These are phyloP conservation scores for Boletus sensibilis DNA, from an alignment of 768 basidiomycete genomes.

Conservation along the genomic window DNA sequence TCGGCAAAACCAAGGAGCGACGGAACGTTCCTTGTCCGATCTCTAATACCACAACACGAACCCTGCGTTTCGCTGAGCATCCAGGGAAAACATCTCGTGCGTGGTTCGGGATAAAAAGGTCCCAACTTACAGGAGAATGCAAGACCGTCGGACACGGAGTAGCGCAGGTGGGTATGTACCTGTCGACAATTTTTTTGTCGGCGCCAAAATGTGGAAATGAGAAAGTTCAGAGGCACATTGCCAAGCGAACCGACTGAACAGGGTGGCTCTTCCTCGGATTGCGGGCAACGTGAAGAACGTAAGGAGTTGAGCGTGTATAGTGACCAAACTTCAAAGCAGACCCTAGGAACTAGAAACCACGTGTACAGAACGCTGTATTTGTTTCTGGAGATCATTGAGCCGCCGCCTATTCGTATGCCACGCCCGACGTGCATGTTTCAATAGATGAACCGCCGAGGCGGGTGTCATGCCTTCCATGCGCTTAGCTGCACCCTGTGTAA, in stretches of 20 bases:
- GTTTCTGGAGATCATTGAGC: background rate
- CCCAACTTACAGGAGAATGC: background rate
- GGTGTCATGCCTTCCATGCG: constrained; percentile 95
- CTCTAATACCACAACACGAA: background rate
- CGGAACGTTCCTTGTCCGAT: background rate
- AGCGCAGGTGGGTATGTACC: background rate
- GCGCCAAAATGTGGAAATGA: background rate
- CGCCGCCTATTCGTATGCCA: constrained; percentile 15
- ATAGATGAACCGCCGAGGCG: constrained; percentile 61
- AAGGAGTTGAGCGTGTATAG: background rate
- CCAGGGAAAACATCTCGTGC: background rate
- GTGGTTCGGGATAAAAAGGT: background rate
- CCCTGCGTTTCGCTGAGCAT: background rate
- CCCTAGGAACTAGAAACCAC: background rate
- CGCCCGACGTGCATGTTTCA: constrained; percentile 57
- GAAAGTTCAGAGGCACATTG: background rate
- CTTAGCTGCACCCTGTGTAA: constrained; percentile 80
- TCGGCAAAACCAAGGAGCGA: background rate
- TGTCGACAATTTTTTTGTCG: background rate
- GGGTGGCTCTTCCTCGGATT: background rate
- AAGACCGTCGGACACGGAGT: constrained; percentile 2
- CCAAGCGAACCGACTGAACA: background rate
- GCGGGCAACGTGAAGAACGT: background rate
- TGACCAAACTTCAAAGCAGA: background rate
- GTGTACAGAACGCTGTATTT: background rate